Evolutionary conservation across 2,329 filamentous ascomycete species (phyloP).

Genomic region (Grosmannia penicillata): DNA sequence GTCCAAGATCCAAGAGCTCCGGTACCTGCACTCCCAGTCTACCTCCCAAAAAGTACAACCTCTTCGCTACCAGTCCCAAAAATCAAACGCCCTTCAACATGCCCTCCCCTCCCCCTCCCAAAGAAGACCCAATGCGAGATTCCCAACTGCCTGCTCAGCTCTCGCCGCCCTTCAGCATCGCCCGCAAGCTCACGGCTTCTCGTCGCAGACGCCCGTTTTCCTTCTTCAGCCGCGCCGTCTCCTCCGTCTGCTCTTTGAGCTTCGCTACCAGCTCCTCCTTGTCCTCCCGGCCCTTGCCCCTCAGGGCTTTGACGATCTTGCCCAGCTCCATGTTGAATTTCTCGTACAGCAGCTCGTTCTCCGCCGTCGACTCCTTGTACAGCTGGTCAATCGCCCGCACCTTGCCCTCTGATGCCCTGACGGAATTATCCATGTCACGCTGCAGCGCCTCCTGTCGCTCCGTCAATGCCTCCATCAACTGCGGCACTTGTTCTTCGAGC

Average conservation of each 20-base stretch:
- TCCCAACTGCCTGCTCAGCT: conserved; percentile 1
- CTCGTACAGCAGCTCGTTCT: conserved; percentile 87
- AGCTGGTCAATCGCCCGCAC: conserved; percentile 73
- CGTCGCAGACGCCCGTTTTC: conserved; percentile 75
- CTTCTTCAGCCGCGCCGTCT: conserved; percentile 62
- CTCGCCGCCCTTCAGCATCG: conserved; percentile 31
- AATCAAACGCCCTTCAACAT: neutral
- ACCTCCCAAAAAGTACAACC: too few relatives aligned
- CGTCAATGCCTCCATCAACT: conserved; percentile 41
- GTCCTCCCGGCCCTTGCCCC: conserved; percentile 57
- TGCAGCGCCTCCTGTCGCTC: conserved; percentile 49
- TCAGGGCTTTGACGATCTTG: conserved; percentile 64
- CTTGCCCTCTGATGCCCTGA: conserved; percentile 63
- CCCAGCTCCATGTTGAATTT: conserved; percentile 83
- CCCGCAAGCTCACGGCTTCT: conserved; percentile 59
- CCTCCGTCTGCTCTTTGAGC: conserved; percentile 61
- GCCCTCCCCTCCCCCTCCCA: neutral
- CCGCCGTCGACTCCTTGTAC: conserved; percentile 73
- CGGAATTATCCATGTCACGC: conserved; percentile 54
- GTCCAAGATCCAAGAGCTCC: too few relatives aligned
- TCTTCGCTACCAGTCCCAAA: neutral
- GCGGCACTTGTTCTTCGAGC: conserved; percentile 54
- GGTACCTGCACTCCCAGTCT: too few relatives aligned
- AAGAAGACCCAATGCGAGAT: neutral
- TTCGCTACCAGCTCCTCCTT: conserved; percentile 62